Percentiles rank a stretch among this genome's conserved stretches.
Conservation (phyloP, 179 eudicot species). For the Dionaea muscipula region DNA sequence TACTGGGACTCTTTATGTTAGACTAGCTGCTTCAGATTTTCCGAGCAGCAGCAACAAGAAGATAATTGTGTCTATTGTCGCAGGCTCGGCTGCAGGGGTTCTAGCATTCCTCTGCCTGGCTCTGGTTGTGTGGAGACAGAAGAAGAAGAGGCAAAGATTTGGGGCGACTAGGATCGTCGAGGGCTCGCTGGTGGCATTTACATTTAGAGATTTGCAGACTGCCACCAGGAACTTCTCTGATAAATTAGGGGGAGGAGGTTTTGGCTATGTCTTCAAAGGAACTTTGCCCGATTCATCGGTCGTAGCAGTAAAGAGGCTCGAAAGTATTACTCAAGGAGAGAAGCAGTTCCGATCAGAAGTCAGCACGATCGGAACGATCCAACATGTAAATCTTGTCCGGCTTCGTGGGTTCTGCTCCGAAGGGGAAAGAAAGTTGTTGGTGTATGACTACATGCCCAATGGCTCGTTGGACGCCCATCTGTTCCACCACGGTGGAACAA, state of each 20-base stretch:
- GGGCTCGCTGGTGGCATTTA: slow-evolving; percentile 39
- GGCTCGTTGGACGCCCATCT: slow-evolving; percentile 47
- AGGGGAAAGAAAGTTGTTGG: slow-evolving; percentile 34
- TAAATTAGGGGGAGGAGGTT: slow-evolving; percentile 54
- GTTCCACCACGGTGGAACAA: slow-evolving; percentile 15
- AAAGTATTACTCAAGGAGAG: slow-evolving; percentile 49
- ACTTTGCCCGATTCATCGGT: slow-evolving; percentile 37
- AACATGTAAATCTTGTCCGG: slow-evolving; percentile 53
- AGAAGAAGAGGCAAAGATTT: slow-evolving; percentile 11
- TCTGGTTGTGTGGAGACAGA: slow-evolving; percentile 13
- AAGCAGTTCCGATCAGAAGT: slow-evolving; percentile 59
- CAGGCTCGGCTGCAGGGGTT: slow-evolving; percentile 18
- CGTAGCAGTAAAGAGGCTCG: slow-evolving; percentile 53
- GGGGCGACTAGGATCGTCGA: slow-evolving; percentile 19
- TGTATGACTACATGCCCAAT: slow-evolving; percentile 55
- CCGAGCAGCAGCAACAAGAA: slow-evolving; percentile 21
- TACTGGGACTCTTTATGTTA: slow-evolving; percentile 26
- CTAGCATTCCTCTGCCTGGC: slow-evolving; percentile 19
- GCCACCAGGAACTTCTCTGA: slow-evolving; percentile 58
- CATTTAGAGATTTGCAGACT: slow-evolving; percentile 34
- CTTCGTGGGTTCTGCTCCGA: slow-evolving; percentile 61
- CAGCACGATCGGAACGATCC: slow-evolving; percentile 54
- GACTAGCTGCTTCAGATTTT: slow-evolving; percentile 37
- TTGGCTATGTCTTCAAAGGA: slow-evolving; percentile 62
- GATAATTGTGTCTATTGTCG: slow-evolving; percentile 22